Evolutionary conservation across 2,329 filamentous ascomycete species (phyloP).

Genomic region (Colletotrichum sojae): DNA sequence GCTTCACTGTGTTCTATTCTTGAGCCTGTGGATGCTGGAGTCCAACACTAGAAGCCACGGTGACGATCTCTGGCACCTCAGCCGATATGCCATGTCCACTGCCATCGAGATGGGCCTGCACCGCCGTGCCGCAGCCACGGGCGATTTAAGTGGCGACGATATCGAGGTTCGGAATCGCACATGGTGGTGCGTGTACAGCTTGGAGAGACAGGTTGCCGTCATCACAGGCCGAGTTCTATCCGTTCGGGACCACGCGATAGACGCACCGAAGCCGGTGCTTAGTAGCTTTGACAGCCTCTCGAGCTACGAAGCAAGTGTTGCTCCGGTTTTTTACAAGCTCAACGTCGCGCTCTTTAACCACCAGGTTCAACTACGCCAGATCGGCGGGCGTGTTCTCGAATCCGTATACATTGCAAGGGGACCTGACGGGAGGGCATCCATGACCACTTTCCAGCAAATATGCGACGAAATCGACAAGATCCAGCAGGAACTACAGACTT

Average conservation of each 20-base stretch:
- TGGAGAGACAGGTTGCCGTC: constrained; percentile 45
- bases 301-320: constrained; percentile 27
- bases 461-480: constrained; percentile 41
- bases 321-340: constrained; percentile 40
- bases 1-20: constrained; percentile 43
- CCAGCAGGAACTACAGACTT: constrained; percentile 41
- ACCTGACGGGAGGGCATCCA: constrained; percentile 41
- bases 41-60: constrained; percentile 39
- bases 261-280: constrained; percentile 41
- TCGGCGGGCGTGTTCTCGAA: constrained; percentile 45
- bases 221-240: constrained; percentile 45
- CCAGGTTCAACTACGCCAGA: constrained; percentile 41
- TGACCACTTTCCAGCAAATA: constrained; percentile 44
- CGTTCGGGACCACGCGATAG: constrained; percentile 44
- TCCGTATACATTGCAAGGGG: constrained; percentile 46
- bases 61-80: constrained; percentile 47
- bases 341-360: constrained; percentile 35
- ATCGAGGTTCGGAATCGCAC: constrained; percentile 44
- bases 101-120: constrained; percentile 46
- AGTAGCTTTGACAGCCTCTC: constrained; percentile 40
- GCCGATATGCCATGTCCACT: constrained; percentile 46
- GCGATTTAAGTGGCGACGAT: constrained; percentile 42
- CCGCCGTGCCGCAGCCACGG: constrained; percentile 42
- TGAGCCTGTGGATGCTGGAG: constrained; percentile 46
- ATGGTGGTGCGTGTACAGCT: constrained; percentile 45